Percentiles rank a stretch among this genome's conserved stretches.
These are phyloP conservation scores for Polymyxa betae DNA, from an alignment of 208 protist genomes.

Conservation along the genomic window DNA sequence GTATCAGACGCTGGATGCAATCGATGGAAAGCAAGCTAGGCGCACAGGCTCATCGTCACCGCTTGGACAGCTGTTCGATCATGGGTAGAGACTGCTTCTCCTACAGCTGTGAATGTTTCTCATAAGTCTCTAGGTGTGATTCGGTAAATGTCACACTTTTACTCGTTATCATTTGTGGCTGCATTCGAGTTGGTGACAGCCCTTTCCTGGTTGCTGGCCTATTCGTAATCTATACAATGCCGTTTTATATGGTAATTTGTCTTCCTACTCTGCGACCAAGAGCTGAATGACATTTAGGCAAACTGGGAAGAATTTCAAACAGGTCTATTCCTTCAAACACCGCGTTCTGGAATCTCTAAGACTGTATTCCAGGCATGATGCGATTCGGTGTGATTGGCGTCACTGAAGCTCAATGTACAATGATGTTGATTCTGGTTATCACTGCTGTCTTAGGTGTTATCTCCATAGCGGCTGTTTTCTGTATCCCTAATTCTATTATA, in stretches of 20 bases:
- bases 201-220: neutral
- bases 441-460: neutral
- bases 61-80: conserved; percentile 65
- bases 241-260: conserved; percentile 34
- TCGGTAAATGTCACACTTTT: conserved; percentile 30
- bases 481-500: neutral
- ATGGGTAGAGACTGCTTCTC: conserved; percentile 57
- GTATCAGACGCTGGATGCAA: conserved; percentile 62
- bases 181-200: neutral
- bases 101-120: neutral
- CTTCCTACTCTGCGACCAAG: neutral
- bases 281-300: neutral
- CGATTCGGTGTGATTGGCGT: conserved; percentile 11
- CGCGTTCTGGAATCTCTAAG: neutral
- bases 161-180: neutral
- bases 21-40: conserved; percentile 65
- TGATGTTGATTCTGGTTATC: neutral
- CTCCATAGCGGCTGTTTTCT: neutral
- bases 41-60: conserved; percentile 57
- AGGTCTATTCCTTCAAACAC: neutral
- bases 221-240: neutral
- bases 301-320: conserved; percentile 53
- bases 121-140: conserved; percentile 18
- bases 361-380: neutral
- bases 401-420: neutral